A percentile compares a stretch with the other conserved stretches of the same genome.
Evolutionary conservation across 495 filamentous ascomycete species (phyloP).

Genomic region (Neurospora sp.): DNA sequence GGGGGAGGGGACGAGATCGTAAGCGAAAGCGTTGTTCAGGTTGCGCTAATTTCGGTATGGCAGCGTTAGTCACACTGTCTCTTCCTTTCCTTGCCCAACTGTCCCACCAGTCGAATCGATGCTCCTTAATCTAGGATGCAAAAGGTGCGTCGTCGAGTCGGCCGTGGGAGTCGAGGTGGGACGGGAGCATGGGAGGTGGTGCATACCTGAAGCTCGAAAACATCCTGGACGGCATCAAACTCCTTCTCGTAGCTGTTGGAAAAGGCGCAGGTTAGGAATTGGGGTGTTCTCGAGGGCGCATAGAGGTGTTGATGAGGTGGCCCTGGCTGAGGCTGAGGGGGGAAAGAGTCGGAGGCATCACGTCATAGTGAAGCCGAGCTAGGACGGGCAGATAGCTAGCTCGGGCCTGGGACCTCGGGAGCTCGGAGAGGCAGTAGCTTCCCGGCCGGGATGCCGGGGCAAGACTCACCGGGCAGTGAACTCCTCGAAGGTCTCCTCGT

Average conservation of each 20-base stretch:
- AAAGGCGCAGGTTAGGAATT: slow-evolving; percentile 22
- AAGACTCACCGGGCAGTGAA: slow-evolving; percentile 87
- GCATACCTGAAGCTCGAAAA: slow-evolving; percentile 97
- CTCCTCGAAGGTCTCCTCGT: slow-evolving; percentile 97
- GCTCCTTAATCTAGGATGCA: slow-evolving; percentile 1
- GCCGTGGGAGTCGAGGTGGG: neutral
- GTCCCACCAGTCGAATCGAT: neutral
- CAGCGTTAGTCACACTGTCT: slow-evolving; percentile 6
- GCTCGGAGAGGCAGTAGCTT: slow-evolving; percentile 7
- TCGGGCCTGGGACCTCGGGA: slow-evolving; percentile 3
- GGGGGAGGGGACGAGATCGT: slow-evolving; percentile 95
- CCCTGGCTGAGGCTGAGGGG: slow-evolving; percentile 3
- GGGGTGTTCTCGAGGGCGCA: neutral
- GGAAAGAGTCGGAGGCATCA: slow-evolving; percentile 14
- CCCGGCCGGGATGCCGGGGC: neutral
- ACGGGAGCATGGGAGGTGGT: neutral
- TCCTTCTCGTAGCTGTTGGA: slow-evolving; percentile 89
- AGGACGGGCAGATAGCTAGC: slow-evolving; percentile 4
- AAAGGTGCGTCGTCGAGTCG: neutral
- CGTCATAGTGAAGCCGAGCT: slow-evolving; percentile 6
- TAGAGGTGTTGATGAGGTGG: neutral
- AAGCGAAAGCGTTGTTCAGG: slow-evolving; percentile 99
- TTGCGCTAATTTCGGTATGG: slow-evolving; percentile 57
- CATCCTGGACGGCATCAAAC: slow-evolving; percentile 94
- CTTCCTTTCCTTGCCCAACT: neutral